Evolutionary conservation across 805 yeast species (phyloP).

Genomic region (Starmerella potacharoeniae): DNA sequence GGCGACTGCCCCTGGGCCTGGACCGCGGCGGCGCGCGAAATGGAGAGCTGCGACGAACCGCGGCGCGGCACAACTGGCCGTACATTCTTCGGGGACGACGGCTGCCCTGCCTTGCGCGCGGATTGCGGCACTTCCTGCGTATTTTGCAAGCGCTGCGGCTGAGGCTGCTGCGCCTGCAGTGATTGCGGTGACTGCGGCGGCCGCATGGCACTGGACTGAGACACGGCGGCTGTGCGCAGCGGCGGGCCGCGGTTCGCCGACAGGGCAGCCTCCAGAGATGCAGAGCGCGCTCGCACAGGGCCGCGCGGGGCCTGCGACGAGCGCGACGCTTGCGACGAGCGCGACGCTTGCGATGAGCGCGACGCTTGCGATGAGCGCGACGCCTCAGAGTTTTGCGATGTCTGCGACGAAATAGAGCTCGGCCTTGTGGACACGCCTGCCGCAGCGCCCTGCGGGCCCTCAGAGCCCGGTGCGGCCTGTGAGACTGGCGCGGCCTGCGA

Average conservation of each 20-base stretch:
- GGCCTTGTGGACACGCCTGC: no score
- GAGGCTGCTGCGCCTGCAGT: slow-evolving; percentile 18
- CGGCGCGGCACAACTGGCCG: neutral
- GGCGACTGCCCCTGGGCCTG: neutral
- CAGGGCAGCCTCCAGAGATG: neutral
- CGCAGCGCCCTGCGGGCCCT: no score
- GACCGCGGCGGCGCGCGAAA: neutral
- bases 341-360: no score
- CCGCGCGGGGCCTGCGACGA: neutral
- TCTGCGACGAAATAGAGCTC: no score
- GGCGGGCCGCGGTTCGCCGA: neutral
- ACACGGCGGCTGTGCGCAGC: no score
- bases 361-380: no score
- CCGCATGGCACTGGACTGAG: neutral
- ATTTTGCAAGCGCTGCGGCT: neutral
- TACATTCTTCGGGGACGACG: neutral
- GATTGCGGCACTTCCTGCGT: neutral
- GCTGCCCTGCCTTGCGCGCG: neutral
- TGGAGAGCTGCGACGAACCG: slow-evolving; percentile 1
- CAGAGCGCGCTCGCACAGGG: neutral
- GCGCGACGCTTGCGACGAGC: no score
- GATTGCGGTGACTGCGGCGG: neutral
- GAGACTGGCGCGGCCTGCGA: no score
- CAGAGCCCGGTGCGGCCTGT: no score
- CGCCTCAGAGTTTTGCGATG: no score